Percentiles rank a stretch among this genome's conserved stretches.
These are phyloP conservation scores for Crotalaria pallida DNA, from an alignment of 306 rosid species.

Conservation along the genomic window DNA sequence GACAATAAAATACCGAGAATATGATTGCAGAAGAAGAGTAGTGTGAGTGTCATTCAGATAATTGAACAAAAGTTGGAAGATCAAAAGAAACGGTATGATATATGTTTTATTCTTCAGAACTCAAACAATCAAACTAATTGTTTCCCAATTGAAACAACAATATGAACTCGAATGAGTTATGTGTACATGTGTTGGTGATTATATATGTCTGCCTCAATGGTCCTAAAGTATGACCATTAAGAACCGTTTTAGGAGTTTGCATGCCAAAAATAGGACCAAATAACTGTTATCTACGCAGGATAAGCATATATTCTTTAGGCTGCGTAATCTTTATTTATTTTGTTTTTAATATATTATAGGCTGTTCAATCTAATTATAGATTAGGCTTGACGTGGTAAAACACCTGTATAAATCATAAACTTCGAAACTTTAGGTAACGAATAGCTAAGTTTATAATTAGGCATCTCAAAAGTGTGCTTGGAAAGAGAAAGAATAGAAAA, in stretches of 20 bases:
- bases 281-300: neutral
- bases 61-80: neutral
- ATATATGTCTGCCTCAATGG: neutral
- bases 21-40: neutral
- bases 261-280: neutral
- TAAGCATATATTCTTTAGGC: neutral
- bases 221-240: neutral
- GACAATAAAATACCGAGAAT: neutral
- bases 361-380: neutral
- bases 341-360: neutral
- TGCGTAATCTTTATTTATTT: no score
- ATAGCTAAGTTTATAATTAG: no score
- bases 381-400: neutral
- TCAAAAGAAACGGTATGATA: neutral
- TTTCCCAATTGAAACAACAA: neutral
- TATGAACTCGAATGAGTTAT: neutral
- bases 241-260: neutral
- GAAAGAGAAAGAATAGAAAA: no score
- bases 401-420: no score
- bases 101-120: neutral
- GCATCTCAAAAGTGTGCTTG: neutral
- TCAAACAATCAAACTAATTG: neutral
- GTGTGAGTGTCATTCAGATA: neutral
- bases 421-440: no score
- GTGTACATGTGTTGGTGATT: neutral